Conservation (phyloP, 805 yeast species). For the Saccharomycopsis synnaedendra region DNA sequence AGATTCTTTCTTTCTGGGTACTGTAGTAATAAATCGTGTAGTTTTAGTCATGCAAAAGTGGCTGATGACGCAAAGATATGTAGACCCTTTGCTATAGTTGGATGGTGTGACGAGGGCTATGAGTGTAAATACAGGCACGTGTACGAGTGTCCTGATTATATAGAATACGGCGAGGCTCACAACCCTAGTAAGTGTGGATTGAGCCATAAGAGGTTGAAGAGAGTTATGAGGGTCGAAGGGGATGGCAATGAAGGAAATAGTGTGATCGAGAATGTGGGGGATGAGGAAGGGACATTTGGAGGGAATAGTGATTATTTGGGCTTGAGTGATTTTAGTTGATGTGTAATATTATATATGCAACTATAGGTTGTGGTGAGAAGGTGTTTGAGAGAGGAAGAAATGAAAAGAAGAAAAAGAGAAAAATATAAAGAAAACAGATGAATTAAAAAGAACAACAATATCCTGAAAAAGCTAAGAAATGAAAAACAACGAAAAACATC, state of each 20-base stretch:
- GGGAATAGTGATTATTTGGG: too few relatives aligned
- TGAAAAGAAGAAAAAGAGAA: neutral
- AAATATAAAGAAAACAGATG: neutral
- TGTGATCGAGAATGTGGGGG: neutral
- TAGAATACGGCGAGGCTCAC: constrained; percentile 36
- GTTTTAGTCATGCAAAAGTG: constrained; percentile 38
- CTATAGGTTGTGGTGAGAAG: too few relatives aligned
- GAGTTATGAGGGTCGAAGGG: neutral
- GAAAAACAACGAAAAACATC: neutral
- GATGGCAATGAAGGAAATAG: neutral
- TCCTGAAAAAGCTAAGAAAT: neutral
- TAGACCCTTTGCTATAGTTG: constrained; percentile 54
- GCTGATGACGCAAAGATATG: constrained; percentile 38
- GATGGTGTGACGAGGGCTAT: constrained; percentile 55
- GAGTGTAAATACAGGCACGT: constrained; percentile 46
- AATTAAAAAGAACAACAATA: neutral
- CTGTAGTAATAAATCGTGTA: constrained; percentile 37
- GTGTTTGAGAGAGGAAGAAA: neutral
- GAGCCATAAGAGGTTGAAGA: constrained; percentile 29
- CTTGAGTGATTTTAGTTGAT: too few relatives aligned
- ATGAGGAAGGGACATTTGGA: constrained; percentile 26
- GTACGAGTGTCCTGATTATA: constrained; percentile 58
- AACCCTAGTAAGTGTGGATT: constrained; percentile 41
- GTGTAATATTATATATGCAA: too few relatives aligned
- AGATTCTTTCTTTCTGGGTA: constrained; percentile 33